Evolutionary conservation across 768 basidiomycete genomes (phyloP).

Genomic region (Podaxis sp.): DNA sequence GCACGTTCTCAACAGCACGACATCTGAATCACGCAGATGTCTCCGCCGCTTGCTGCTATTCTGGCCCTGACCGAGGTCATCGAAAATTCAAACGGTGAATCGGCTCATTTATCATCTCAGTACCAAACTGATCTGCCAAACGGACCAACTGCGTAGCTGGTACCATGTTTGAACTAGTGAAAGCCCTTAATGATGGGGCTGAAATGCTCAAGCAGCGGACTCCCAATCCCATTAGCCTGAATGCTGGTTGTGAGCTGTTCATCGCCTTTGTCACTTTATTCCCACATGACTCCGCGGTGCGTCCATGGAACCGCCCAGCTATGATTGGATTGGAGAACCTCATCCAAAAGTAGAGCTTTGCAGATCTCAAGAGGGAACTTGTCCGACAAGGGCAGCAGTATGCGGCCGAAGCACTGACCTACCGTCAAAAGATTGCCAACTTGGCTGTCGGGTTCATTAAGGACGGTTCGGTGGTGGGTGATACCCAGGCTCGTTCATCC

Average conservation of each 20-base stretch:
- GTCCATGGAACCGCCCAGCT: constrained; percentile 24
- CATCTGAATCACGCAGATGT: constrained; percentile 47
- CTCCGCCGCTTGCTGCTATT: constrained; percentile 86
- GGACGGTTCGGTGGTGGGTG: constrained; percentile 84
- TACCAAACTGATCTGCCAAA: neutral
- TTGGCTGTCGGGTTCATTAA: constrained; percentile 91
- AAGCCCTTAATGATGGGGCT: constrained; percentile 78
- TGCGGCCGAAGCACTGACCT: constrained; percentile 75
- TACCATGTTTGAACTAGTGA: constrained; percentile 91
- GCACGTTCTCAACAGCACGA: constrained; percentile 3
- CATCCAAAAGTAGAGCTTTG: constrained; percentile 62
- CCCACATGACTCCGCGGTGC: constrained; percentile 78
- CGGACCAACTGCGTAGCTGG: constrained; percentile 51
- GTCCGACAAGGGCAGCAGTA: constrained; percentile 81
- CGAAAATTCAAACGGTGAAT: constrained; percentile 71
- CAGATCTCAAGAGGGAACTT: constrained; percentile 79
- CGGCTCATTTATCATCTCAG: neutral
- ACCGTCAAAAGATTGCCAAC: constrained; percentile 86
- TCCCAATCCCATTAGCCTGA: constrained; percentile 78
- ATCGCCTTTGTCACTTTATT: constrained; percentile 85
- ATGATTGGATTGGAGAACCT: constrained; percentile 16
- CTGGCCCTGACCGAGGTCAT: constrained; percentile 81
- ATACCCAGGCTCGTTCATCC: constrained; percentile 9
- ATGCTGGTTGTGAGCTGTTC: constrained; percentile 90
- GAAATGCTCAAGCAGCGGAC: constrained; percentile 59